phyloP scores from a whole-genome alignment of 352 stramenopile species.

The Hyaloperonospora arabidopsidis region DNA sequence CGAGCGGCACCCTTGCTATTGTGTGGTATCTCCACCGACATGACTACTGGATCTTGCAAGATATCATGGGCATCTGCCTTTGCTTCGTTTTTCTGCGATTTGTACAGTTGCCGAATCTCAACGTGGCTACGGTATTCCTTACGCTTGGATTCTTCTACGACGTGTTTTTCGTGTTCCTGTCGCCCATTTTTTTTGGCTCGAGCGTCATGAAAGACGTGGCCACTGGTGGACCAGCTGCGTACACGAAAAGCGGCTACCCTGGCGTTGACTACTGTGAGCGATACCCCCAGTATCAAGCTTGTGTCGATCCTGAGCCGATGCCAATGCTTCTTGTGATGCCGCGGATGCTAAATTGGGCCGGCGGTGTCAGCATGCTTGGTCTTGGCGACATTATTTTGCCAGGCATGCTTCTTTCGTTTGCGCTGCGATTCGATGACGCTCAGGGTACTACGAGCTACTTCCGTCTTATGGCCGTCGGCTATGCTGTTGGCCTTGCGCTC shows the following conservation, averaged over 20 bases:
- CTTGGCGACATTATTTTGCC: constrained; percentile 95
- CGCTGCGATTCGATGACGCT: constrained; percentile 86
- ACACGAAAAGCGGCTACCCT: constrained; percentile 56
- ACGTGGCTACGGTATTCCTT: constrained; percentile 85
- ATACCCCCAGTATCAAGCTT: constrained; percentile 52
- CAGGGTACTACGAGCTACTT: constrained; percentile 74
- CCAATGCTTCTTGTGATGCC: constrained; percentile 94
- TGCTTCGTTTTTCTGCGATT: constrained; percentile 89
- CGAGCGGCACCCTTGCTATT: constrained; percentile 31
- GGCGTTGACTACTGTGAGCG: constrained; percentile 71
- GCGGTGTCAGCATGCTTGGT: constrained; percentile 89
- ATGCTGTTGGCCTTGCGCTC: constrained; percentile 89
- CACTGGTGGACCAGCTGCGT: constrained; percentile 72
- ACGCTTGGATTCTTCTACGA: constrained; percentile 91
- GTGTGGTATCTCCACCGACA: constrained; percentile 61
- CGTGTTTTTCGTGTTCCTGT: constrained; percentile 95
- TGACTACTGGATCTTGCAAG: constrained; percentile 82
- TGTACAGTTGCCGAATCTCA: constrained; percentile 88
- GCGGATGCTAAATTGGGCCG: constrained; percentile 86
- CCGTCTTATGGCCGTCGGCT: constrained; percentile 78
- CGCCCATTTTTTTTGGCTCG: constrained; percentile 78
- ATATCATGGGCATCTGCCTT: constrained; percentile 88
- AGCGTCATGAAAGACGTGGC: constrained; percentile 93
- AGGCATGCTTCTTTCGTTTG: constrained; percentile 90
- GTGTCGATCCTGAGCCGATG: constrained; percentile 78